phyloP scores from a whole-genome alignment of 176 grass and related monocot genomes.

The Phyllostachys edulis region DNA sequence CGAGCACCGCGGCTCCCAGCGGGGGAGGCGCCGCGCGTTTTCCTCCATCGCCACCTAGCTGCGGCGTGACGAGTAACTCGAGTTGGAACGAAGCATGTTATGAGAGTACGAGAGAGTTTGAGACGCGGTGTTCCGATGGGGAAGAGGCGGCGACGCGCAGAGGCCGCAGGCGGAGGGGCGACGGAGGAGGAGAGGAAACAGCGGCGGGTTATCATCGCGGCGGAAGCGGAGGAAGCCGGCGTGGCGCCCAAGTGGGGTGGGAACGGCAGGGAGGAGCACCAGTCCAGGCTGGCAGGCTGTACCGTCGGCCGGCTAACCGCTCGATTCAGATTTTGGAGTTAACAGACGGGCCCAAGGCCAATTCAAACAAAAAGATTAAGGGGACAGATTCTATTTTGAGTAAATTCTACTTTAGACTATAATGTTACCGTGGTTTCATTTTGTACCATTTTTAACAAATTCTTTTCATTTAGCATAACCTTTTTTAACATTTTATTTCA shows the following conservation, averaged over 20 bases:
- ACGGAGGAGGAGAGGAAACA: neutral
- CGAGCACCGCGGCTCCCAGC: conserved; percentile 32
- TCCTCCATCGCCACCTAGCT: conserved; percentile 49
- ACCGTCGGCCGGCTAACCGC: neutral
- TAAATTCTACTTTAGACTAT: too few species aligned
- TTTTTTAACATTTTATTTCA: too few species aligned
- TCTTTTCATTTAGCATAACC: too few species aligned
- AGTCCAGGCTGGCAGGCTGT: neutral
- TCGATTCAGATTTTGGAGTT: neutral
- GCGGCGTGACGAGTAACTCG: conserved; percentile 16
- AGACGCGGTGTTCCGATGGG: neutral
- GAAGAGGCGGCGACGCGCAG: conserved; percentile 6
- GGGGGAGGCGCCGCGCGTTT: conserved; percentile 30
- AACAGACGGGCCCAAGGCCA: neutral
- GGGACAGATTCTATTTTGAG: too few species aligned
- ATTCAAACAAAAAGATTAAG: neutral
- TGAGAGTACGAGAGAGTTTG: neutral
- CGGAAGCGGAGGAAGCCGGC: conserved; percentile 5
- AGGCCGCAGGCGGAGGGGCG: conserved; percentile 26
- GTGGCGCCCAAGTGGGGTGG: neutral
- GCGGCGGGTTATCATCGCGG: conserved; percentile 28
- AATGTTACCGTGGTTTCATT: too few species aligned
- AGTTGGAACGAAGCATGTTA: conserved; percentile 15
- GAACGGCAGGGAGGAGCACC: neutral
- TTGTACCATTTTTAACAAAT: too few species aligned